These are phyloP conservation scores for Verticillium isaacii DNA, from an alignment of 2,329 filamentous ascomycete species.

Conservation along the genomic window DNA sequence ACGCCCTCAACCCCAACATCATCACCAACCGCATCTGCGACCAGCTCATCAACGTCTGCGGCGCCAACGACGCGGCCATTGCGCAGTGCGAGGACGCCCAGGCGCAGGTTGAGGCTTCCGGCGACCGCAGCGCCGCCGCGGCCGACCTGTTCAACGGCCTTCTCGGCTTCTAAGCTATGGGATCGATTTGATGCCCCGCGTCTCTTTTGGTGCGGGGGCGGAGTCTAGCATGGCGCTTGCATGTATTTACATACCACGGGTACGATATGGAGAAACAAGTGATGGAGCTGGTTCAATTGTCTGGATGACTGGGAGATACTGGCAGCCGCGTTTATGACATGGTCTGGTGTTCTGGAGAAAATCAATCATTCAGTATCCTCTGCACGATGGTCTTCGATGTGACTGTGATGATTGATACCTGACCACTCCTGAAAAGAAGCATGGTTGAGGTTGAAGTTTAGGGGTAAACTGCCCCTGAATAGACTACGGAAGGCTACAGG, in stretches of 20 bases:
- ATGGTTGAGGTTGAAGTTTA: not conserved
- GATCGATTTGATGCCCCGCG: not conserved
- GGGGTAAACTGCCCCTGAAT: not conserved
- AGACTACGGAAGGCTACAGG: too few species aligned
- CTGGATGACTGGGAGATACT: not conserved
- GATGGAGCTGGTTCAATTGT: not conserved
- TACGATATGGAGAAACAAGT: not conserved
- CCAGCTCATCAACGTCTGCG: constrained; percentile 55
- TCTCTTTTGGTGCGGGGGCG: not conserved
- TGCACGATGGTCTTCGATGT: not conserved
- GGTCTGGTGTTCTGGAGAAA: not conserved
- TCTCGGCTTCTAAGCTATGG: constrained; percentile 27
- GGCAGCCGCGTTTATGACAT: not conserved
- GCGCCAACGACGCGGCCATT: constrained; percentile 50
- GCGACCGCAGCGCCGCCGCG: constrained; percentile 41
- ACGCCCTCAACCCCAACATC: constrained; percentile 59
- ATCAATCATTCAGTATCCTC: not conserved
- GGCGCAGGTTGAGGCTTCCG: constrained; percentile 42
- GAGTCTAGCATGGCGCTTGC: not conserved
- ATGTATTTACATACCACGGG: not conserved
- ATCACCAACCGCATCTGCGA: constrained; percentile 60
- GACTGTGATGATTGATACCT: not conserved
- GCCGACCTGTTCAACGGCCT: constrained; percentile 42
- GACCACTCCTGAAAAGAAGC: not conserved
- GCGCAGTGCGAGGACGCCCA: constrained; percentile 41